Percentiles rank a stretch among this genome's conserved stretches.
phyloP scores from a whole-genome alignment of 2,329 filamentous ascomycete species.

The Triangularia setosa region DNA sequence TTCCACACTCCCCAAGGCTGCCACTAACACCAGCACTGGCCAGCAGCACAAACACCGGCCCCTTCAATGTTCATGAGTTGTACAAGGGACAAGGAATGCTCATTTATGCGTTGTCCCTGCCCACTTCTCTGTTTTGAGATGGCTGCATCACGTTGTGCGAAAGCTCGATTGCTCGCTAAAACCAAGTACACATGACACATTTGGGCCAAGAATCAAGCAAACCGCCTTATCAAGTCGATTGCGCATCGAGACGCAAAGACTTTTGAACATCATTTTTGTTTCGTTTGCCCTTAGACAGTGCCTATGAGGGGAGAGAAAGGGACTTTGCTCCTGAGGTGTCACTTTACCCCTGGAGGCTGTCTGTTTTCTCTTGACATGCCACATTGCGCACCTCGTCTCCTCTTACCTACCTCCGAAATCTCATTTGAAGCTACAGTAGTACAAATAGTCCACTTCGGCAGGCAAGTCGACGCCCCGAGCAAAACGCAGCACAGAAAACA shows the following conservation, averaged over 20 bases:
- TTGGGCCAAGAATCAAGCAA: not conserved
- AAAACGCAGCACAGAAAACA: not conserved
- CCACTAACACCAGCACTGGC: not conserved
- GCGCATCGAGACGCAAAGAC: not conserved
- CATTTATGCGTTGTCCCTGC: not conserved
- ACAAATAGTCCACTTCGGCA: not conserved
- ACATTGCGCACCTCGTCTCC: not conserved
- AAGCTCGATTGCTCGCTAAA: not conserved
- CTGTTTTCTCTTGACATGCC: not conserved
- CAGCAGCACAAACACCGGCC: not conserved
- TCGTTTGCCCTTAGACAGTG: not conserved
- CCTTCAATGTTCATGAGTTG: not conserved
- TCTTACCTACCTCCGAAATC: not conserved
- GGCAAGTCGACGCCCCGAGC: not conserved
- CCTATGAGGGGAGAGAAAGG: not conserved
- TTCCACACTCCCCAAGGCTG: not conserved
- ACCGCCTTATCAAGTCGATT: not conserved
- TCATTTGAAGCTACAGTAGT: not conserved
- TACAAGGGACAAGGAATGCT: not conserved
- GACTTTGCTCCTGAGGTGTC: not conserved
- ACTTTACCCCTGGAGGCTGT: not conserved
- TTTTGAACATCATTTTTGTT: not conserved
- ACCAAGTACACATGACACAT: not conserved
- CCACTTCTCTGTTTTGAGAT: not conserved
- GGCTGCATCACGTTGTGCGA: not conserved